phyloP scores from a whole-genome alignment of 1,284 basidiomycete species.

The Megacollybia platyphylla region DNA sequence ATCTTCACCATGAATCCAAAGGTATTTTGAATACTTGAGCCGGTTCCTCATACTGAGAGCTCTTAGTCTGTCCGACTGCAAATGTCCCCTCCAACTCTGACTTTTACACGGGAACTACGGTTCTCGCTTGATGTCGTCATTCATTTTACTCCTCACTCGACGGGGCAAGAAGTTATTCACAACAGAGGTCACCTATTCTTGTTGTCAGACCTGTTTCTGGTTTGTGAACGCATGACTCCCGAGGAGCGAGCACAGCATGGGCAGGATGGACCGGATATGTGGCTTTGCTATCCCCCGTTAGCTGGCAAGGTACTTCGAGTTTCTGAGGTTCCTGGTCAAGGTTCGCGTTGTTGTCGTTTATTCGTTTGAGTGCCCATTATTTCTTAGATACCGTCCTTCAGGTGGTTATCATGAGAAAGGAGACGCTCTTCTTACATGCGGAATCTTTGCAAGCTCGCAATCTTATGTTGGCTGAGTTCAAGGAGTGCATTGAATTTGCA shows the following conservation, averaged over 20 bases:
- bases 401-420: slow-evolving; percentile 83
- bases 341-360: slow-evolving; percentile 19
- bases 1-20: slow-evolving; percentile 95
- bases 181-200: slow-evolving; percentile 78
- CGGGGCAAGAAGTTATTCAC: slow-evolving; percentile 63
- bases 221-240: slow-evolving; percentile 73
- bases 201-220: slow-evolving; percentile 84
- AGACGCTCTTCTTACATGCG: slow-evolving; percentile 61
- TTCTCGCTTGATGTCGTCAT: slow-evolving; percentile 67
- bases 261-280: slow-evolving; percentile 70
- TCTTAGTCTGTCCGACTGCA: slow-evolving; percentile 80
- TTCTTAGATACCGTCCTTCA: slow-evolving; percentile 56
- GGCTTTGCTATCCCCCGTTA: slow-evolving; percentile 90
- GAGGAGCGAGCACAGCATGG: slow-evolving; percentile 42
- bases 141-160: slow-evolving; percentile 68
- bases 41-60: slow-evolving; percentile 8
- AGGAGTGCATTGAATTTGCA: slow-evolving; percentile 79
- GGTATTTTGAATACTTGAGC: slow-evolving; percentile 29
- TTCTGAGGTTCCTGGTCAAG: slow-evolving; percentile 46
- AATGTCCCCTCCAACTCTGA: slow-evolving; percentile 72
- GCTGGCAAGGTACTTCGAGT: slow-evolving; percentile 86
- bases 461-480: slow-evolving; percentile 61
- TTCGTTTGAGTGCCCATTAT: slow-evolving; percentile 5
- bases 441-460: slow-evolving; percentile 56
- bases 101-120: slow-evolving; percentile 74